A percentile compares a stretch with the other conserved stretches of the same genome.
These are phyloP conservation scores for Aspergillus indologenus DNA, from an alignment of 495 filamentous ascomycete species.

Conservation along the genomic window DNA sequence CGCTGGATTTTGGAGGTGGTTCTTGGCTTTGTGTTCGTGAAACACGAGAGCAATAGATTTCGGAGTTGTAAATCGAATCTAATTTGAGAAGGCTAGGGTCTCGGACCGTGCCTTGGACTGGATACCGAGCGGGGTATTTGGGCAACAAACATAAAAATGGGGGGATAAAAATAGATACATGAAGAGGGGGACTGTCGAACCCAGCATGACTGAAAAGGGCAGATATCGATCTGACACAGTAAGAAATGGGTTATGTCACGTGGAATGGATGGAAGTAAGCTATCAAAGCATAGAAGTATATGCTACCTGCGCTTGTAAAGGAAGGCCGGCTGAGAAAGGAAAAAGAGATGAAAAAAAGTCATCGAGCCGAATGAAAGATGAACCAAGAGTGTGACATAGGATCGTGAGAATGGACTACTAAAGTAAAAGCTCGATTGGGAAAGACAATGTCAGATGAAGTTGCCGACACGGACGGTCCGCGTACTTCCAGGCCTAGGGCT, in stretches of 20 bases:
- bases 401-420: slow-evolving; percentile 1
- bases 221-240: neutral
- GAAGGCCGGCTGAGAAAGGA: neutral
- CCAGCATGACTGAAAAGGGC: neutral
- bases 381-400: neutral
- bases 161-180: neutral
- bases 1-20: too few species aligned
- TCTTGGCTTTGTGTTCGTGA: too few species aligned
- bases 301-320: neutral
- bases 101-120: neutral
- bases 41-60: too few species aligned
- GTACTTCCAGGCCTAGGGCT: slow-evolving; percentile 37
- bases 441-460: neutral
- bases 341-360: slow-evolving; percentile 6
- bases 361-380: neutral
- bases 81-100: neutral
- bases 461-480: slow-evolving; percentile 40
- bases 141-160: neutral
- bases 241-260: neutral
- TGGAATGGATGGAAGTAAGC: neutral
- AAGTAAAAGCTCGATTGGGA: slow-evolving; percentile 17
- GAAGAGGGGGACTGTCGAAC: neutral
- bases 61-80: neutral
- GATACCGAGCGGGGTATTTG: neutral
- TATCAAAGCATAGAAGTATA: neutral